Evolutionary conservation across 163 green algal species (phyloP).

Genomic region (Smithsoniella earleae): DNA sequence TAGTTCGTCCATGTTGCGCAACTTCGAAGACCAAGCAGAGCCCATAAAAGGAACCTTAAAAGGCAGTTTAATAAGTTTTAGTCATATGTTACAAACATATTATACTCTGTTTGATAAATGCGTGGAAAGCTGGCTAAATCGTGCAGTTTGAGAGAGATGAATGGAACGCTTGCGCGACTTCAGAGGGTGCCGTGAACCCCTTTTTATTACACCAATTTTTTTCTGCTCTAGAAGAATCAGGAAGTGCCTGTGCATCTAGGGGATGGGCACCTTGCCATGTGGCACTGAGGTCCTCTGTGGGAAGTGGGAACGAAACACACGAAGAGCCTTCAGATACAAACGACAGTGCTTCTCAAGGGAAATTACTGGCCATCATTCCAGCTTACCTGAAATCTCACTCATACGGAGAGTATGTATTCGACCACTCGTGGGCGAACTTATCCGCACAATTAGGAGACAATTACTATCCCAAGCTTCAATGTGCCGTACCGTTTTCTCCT

Average conservation of each 20-base stretch:
- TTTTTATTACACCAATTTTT: constrained; percentile 22
- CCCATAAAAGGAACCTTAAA: too few relatives aligned
- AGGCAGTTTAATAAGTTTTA: too few relatives aligned
- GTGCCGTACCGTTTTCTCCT: constrained; percentile 72
- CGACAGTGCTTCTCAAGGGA: background rate
- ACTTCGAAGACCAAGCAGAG: too few relatives aligned
- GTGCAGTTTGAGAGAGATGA: background rate
- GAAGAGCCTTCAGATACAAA: too few relatives aligned
- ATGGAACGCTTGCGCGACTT: constrained; percentile 16
- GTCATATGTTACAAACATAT: too few relatives aligned
- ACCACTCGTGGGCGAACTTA: constrained; percentile 58
- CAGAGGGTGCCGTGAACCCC: background rate
- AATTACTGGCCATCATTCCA: background rate
- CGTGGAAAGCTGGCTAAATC: too few relatives aligned
- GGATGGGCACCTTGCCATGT: constrained; percentile 24
- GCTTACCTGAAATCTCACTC: constrained; percentile 34
- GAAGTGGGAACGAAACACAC: too few relatives aligned
- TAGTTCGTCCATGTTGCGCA: too few relatives aligned
- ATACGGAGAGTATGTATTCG: constrained; percentile 75
- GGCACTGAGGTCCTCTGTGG: too few relatives aligned
- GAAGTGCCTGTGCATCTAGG: background rate
- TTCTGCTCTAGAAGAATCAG: constrained; percentile 2
- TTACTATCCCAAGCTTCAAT: constrained; percentile 78
- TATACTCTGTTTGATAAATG: too few relatives aligned
- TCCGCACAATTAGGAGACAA: constrained; percentile 16